These are phyloP conservation scores for Skeletonema marinoi DNA, from an alignment of 108 stramenopile species.

Conservation along the genomic window DNA sequence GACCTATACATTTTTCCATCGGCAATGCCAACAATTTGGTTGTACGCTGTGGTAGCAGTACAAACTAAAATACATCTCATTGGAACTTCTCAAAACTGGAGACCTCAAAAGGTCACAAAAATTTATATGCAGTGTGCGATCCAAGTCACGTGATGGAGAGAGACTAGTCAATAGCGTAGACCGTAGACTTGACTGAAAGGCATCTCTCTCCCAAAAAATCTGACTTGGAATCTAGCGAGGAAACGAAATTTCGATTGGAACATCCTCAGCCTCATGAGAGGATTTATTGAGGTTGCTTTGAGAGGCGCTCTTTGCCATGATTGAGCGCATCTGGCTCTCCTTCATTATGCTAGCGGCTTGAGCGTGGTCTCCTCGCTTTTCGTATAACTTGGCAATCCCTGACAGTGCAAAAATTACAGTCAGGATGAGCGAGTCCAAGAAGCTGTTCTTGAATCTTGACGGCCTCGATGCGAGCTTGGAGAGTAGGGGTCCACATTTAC, in stretches of 20 bases:
- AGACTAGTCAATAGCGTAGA: background rate
- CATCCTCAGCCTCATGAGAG: background rate
- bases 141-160: background rate
- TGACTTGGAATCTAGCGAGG: background rate
- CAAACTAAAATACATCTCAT: background rate
- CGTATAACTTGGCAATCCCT: conserved; percentile 35
- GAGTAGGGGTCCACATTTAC: conserved; percentile 13
- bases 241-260: conserved; percentile 25
- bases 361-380: conserved; percentile 25
- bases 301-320: conserved; percentile 16
- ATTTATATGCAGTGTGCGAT: background rate
- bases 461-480: conserved; percentile 43
- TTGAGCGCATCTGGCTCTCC: conserved; percentile 25
- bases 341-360: conserved; percentile 20
- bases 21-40: too few relatives aligned
- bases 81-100: background rate
- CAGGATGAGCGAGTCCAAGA: conserved; percentile 48
- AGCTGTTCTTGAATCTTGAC: conserved; percentile 46
- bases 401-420: conserved; percentile 55
- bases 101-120: background rate
- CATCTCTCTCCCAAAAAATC: background rate
- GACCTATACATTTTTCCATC: background rate
- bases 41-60: background rate
- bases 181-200: background rate
- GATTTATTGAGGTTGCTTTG: background rate